Conservation (phyloP, 2,329 filamentous ascomycete genomes). For the Chrysosporium keratinophilum region DNA sequence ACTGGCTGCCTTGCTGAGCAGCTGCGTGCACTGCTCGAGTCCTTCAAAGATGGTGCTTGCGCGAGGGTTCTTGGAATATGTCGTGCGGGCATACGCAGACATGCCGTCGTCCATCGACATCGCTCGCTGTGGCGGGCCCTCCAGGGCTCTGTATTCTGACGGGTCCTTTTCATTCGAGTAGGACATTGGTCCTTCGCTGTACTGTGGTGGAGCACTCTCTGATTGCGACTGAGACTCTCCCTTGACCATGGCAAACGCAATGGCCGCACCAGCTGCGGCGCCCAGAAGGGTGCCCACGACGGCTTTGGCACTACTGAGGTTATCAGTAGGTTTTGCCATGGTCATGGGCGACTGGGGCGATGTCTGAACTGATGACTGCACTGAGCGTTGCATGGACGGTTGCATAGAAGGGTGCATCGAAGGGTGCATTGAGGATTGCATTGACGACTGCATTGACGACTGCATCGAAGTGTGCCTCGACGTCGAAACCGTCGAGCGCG, state of each 20-base stretch:
- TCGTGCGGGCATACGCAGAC: slow-evolving; percentile 27
- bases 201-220: slow-evolving; percentile 21
- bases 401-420: slow-evolving; percentile 6
- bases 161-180: slow-evolving; percentile 17
- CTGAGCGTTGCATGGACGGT: slow-evolving; percentile 16
- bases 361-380: slow-evolving; percentile 23
- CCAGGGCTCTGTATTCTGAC: slow-evolving; percentile 26
- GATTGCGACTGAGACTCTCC: slow-evolving; percentile 16
- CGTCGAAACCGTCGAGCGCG: slow-evolving; percentile 12
- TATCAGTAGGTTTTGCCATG: slow-evolving; percentile 16
- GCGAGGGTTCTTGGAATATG: slow-evolving; percentile 32
- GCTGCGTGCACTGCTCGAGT: slow-evolving; percentile 22
- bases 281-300: slow-evolving; percentile 68
- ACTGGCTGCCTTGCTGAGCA: slow-evolving; percentile 14
- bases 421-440: slow-evolving; percentile 8
- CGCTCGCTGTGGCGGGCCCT: slow-evolving; percentile 23
- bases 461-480: slow-evolving; percentile 11
- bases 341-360: slow-evolving; percentile 36
- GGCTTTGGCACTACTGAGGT: slow-evolving; percentile 44
- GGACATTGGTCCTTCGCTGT: slow-evolving; percentile 16
- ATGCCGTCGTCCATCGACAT: slow-evolving; percentile 21
- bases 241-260: slow-evolving; percentile 64
- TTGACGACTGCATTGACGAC: slow-evolving; percentile 12
- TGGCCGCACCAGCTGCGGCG: slow-evolving; percentile 64
- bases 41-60: slow-evolving; percentile 35